phyloP scores from a whole-genome alignment of 2,329 filamentous ascomycete species.

The Colletotrichum ledebouriae region DNA sequence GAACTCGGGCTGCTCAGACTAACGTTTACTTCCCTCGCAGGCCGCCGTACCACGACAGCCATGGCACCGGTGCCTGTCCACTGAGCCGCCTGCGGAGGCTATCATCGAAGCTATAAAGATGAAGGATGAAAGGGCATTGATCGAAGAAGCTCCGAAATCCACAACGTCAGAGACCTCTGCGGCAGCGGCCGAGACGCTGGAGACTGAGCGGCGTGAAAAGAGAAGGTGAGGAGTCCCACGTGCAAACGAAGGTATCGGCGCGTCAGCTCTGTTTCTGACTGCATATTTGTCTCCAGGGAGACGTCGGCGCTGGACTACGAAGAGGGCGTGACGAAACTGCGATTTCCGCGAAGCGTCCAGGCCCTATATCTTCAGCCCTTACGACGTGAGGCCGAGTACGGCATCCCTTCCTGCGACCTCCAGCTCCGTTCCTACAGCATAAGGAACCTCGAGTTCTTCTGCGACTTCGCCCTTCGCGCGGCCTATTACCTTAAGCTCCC shows the following conservation, averaged over 20 bases:
- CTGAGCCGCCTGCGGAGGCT: slow-evolving; percentile 4
- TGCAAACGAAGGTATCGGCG: too few species aligned
- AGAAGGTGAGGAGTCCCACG: too few species aligned
- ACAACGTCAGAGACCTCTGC: too few species aligned
- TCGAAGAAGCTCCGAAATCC: not conserved
- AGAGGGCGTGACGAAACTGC: slow-evolving; percentile 48
- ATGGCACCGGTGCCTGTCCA: slow-evolving; percentile 25
- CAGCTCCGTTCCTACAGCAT: slow-evolving; percentile 93
- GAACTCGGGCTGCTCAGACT: slow-evolving; percentile 5
- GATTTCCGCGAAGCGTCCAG: slow-evolving; percentile 84
- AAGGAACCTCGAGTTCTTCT: slow-evolving; percentile 92
- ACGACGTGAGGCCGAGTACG: slow-evolving; percentile 79
- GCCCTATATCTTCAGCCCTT: slow-evolving; percentile 89
- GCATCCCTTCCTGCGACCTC: slow-evolving; percentile 88
- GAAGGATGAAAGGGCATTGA: not conserved
- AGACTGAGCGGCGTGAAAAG: too few species aligned
- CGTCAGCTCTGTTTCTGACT: too few species aligned
- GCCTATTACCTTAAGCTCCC: slow-evolving; percentile 94
- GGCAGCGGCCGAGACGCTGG: too few species aligned
- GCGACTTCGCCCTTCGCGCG: slow-evolving; percentile 93
- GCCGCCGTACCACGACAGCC: slow-evolving; percentile 14
- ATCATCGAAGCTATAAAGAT: slow-evolving; percentile 1
- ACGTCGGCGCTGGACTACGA: too few species aligned
- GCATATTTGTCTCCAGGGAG: too few species aligned
- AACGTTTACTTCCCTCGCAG: slow-evolving; percentile 13